phyloP scores from a whole-genome alignment of 1,139 yeast species.

The Yamadazyma membranifaciens region DNA sequence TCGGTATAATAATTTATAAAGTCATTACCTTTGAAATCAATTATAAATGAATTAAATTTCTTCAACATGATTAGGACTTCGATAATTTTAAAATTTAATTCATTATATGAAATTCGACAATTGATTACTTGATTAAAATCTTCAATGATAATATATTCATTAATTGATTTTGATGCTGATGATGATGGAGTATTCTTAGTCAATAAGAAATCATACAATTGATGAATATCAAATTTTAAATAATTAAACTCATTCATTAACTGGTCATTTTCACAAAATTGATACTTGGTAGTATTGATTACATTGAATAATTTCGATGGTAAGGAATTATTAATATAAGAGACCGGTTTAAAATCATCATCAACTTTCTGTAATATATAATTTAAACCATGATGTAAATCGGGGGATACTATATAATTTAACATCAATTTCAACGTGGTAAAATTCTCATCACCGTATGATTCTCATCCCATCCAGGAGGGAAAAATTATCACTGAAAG shows the following conservation, averaged over 20 bases:
- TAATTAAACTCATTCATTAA: constrained; percentile 15
- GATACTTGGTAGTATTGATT: constrained; percentile 7
- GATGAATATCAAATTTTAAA: constrained; percentile 11
- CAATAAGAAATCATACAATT: not conserved
- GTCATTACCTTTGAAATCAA: constrained; percentile 10
- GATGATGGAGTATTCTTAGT: not conserved
- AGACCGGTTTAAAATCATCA: constrained; percentile 6
- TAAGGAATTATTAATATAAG: constrained; percentile 18
- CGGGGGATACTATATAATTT: not conserved
- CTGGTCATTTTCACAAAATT: constrained; percentile 4
- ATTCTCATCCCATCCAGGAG: too few relatives aligned
- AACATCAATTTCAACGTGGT: not conserved
- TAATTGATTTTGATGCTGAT: not conserved
- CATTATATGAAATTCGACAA: constrained; percentile 11
- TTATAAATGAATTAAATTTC: constrained; percentile 6
- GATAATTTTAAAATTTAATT: constrained; percentile 14
- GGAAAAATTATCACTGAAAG: too few relatives aligned
- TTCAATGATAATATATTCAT: constrained; percentile 13
- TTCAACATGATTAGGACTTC: constrained; percentile 12
- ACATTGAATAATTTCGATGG: constrained; percentile 15
- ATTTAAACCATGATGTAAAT: constrained; percentile 9
- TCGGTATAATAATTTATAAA: constrained; percentile 12
- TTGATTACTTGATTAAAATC: constrained; percentile 13
- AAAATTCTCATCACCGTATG: not conserved
- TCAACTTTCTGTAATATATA: constrained; percentile 9